Evolutionary conservation across 1,284 basidiomycete genomes (phyloP), one percentile per base, ranked within the genome.

Genomic region (Mycosarcoma mackinlayi): DNA sequence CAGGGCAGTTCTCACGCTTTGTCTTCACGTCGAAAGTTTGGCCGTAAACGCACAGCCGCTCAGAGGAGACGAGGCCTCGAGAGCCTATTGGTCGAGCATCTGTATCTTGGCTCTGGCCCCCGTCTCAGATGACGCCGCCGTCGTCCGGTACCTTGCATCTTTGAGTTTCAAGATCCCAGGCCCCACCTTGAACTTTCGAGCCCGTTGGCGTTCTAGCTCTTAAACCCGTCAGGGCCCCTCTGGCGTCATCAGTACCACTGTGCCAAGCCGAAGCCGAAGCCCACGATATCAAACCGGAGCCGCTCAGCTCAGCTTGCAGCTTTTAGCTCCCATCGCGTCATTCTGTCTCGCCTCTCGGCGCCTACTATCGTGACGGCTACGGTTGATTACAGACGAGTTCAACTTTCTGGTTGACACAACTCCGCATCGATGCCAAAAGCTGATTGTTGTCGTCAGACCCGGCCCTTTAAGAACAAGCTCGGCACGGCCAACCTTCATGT

Each of bases 51-150:
- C 45, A 45, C 44, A 54, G 41, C 52, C 14, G 39, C 30, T 39
- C 19, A 45, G 18, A 55, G 31, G 40, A 65, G 50, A 37, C 63
- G 57, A 51, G 11, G 42, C 28, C 28, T 56, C 63, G 63, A 66
- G 39, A 66, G 63, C 42, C 47, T 56, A 66, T 60, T 50, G 27
- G 42, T 31, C n/a, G 16, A 47, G 44, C 56, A 55, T 56, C 47
- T 51, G 19, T 31, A 51, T 19, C 49, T 51, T 30, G 38, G 19
- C 33, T 27, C 24, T 27, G 23, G 33, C 33, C 19, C 23, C 18
- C 23, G 24, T 16, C 31, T 34, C 25, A 19, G 23, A 30, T 21
- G 38, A 24, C 23, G 23, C 38, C 31, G n/a, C n/a, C n/a, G n/a
- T n/a, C n/a, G 23, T 34, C 14, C 34, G 39, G 31, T 21, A 27